Percentiles rank a stretch among this genome's conserved stretches.
These are phyloP conservation scores for Rhazya stricta DNA, from an alignment of 257 asterid species.

Conservation along the genomic window DNA sequence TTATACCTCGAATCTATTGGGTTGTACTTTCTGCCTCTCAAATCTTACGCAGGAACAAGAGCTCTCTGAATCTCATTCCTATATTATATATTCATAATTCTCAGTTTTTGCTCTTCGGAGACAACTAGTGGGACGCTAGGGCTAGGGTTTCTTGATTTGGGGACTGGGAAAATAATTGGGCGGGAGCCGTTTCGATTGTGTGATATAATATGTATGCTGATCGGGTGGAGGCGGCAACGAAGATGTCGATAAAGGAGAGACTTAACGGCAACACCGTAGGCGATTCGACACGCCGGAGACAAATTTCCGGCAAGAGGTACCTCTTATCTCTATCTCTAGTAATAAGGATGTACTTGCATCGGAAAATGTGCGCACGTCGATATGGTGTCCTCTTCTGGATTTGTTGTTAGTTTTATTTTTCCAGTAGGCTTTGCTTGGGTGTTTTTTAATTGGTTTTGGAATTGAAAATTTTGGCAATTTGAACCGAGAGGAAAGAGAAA, in stretches of 20 bases:
- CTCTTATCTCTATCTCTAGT: constrained; percentile 1
- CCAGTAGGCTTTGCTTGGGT: background rate
- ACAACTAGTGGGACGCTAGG: constrained; percentile 19
- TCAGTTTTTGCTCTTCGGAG: background rate
- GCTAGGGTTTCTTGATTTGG: constrained; percentile 21
- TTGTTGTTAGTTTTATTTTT: background rate
- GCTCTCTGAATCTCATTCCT: background rate
- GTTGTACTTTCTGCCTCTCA: background rate
- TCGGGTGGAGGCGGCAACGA: constrained; percentile 62
- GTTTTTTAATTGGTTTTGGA: background rate
- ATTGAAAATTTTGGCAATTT: background rate
- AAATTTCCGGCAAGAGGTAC: constrained; percentile 66
- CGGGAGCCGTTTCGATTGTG: constrained; percentile 15
- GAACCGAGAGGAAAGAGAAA: background rate
- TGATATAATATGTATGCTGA: constrained; percentile 64
- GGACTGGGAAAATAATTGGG: constrained; percentile 6
- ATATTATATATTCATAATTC: background rate
- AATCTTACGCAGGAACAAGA: background rate
- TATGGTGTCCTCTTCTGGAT: background rate
- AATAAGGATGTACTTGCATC: background rate
- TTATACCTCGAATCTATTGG: background rate
- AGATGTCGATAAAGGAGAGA: constrained; percentile 67
- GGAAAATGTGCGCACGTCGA: background rate
- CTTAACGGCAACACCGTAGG: constrained; percentile 50
- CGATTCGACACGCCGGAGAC: constrained; percentile 49